Percentiles rank a stretch among this genome's conserved stretches.
Conservation (phyloP, 257 asterid genomes). For the Solanum corneliomulleri region DNA sequence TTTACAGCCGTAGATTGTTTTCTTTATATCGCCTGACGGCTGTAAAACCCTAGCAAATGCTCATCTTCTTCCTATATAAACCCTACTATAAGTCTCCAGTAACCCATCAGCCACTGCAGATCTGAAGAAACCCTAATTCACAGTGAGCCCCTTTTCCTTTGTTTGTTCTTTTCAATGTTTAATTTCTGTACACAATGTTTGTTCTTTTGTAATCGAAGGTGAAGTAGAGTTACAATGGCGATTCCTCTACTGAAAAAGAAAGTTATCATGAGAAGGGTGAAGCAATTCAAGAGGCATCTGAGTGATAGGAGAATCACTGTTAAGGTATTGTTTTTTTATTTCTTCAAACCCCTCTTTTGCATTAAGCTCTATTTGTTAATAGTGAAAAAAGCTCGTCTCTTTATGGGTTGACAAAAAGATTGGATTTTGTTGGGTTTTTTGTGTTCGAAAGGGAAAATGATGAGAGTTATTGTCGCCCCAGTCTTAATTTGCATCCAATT, state of each 20-base stretch:
- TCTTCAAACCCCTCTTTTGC: background rate
- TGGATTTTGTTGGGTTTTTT: background rate
- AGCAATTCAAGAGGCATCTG: slow-evolving; percentile 41
- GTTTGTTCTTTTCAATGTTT: background rate
- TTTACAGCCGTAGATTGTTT: background rate
- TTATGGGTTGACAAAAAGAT: background rate
- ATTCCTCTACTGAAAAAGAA: slow-evolving; percentile 37
- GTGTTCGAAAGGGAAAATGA: slow-evolving; percentile 4
- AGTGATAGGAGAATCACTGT: slow-evolving; percentile 39
- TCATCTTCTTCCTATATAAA: background rate
- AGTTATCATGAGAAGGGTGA: slow-evolving; percentile 31
- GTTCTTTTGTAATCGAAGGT: background rate
- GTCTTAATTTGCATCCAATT: slow-evolving; percentile 23
- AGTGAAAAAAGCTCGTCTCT: background rate
- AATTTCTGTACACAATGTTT: too few species aligned
- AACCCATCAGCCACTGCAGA: background rate
- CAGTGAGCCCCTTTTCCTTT: background rate
- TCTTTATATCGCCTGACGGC: background rate
- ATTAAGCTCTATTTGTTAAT: background rate
- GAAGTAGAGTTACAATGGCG: slow-evolving; percentile 14
- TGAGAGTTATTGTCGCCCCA: slow-evolving; percentile 42
- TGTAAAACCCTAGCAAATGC: background rate
- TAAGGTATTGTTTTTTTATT: slow-evolving; percentile 13
- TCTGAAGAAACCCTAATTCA: background rate
- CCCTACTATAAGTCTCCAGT: background rate